Conservation (phyloP, 306 rosid species). For the Pterocarpus macrocarpus region DNA sequence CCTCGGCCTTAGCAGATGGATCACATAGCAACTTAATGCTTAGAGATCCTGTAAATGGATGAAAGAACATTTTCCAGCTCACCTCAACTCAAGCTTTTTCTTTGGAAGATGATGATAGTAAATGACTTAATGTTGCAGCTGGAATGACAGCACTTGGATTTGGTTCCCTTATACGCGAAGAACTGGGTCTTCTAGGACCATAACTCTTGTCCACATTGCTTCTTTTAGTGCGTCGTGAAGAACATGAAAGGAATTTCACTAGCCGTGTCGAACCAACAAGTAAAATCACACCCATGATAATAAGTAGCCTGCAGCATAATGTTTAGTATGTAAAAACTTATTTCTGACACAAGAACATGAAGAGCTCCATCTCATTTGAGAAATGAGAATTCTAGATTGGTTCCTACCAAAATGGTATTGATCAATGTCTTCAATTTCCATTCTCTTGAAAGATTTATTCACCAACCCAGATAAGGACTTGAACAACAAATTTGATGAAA, state of each 20-base stretch:
- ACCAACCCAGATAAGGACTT: conserved; percentile 29
- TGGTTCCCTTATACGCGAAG: conserved; percentile 68
- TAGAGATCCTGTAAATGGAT: conserved; percentile 15
- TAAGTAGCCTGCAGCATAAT: conserved; percentile 74
- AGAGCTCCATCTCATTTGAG: conserved; percentile 17
- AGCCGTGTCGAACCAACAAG: conserved; percentile 88
- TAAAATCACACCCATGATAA: conserved; percentile 81
- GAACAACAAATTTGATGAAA: conserved; percentile 19
- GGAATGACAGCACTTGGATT: conserved; percentile 84
- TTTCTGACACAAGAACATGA: conserved; percentile 3
- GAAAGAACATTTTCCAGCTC: conserved; percentile 26
- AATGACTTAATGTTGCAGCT: conserved; percentile 79
- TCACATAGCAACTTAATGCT: conserved; percentile 27
- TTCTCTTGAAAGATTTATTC: conserved; percentile 6
- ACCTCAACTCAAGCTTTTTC: conserved; percentile 74
- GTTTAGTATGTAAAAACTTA: conserved; percentile 18
- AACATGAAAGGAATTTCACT: conserved; percentile 60
- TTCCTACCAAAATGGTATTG: not conserved
- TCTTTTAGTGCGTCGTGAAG: conserved; percentile 52
- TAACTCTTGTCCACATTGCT: conserved; percentile 67
- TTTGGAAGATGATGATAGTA: conserved; percentile 70
- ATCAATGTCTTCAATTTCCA: not conserved
- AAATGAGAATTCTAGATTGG: not conserved
- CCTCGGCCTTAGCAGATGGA: conserved; percentile 37
- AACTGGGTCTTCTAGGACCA: conserved; percentile 59